A percentile compares a stretch with the other conserved stretches of the same genome.
Conservation (phyloP, 352 stramenopile genomes). For the Phytophthora melonis region DNA sequence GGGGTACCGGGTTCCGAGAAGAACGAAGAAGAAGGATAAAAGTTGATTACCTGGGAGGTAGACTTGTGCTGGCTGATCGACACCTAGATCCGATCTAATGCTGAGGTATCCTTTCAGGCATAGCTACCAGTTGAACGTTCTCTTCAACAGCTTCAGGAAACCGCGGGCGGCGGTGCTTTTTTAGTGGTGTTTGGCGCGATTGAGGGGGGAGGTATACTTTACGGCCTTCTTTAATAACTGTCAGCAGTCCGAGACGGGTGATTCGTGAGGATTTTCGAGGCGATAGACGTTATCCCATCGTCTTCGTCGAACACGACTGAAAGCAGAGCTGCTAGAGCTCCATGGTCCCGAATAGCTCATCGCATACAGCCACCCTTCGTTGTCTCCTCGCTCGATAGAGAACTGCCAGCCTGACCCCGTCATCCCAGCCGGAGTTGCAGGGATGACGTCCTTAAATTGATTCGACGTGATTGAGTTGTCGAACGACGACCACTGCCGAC, state of each 20-base stretch:
- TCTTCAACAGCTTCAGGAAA: too few relatives aligned
- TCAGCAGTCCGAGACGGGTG: background rate
- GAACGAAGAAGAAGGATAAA: too few relatives aligned
- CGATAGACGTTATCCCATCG: background rate
- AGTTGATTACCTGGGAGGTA: too few relatives aligned
- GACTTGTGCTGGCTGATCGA: too few relatives aligned
- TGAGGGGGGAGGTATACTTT: too few relatives aligned
- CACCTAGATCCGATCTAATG: too few relatives aligned
- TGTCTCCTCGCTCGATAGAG: background rate
- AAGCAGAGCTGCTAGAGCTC: background rate
- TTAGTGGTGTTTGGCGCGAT: too few relatives aligned
- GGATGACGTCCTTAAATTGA: background rate
- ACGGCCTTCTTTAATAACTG: background rate
- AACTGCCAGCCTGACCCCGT: background rate
- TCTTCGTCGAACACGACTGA: background rate
- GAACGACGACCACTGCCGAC: background rate
- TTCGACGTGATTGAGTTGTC: background rate
- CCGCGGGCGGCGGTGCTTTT: too few relatives aligned
- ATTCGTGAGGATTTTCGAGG: background rate
- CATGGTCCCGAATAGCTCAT: background rate
- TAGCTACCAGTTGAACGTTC: too few relatives aligned
- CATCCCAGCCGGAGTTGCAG: background rate
- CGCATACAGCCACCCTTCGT: background rate
- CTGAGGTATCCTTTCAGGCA: too few relatives aligned
- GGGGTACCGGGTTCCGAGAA: too few relatives aligned